A percentile compares a stretch with the other conserved stretches of the same genome.
phyloP scores from a whole-genome alignment of 75 land plant genomes.

The Picea sitchensis region DNA sequence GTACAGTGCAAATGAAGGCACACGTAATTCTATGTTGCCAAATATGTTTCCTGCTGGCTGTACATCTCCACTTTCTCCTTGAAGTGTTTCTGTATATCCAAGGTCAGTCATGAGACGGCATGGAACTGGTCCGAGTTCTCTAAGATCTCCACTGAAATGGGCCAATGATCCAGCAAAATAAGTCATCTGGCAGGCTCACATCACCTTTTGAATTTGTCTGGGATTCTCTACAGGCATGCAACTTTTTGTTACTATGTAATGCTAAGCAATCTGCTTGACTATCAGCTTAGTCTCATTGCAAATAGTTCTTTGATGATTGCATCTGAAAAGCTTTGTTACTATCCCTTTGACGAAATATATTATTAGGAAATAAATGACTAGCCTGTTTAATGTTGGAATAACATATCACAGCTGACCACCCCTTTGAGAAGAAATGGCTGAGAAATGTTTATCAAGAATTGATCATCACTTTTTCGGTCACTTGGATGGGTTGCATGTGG shows the following conservation, averaged over 20 bases:
- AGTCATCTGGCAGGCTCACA: conserved; percentile 69
- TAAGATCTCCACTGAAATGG: conserved; percentile 71
- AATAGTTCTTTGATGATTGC: neutral
- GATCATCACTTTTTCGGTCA: conserved; percentile 70
- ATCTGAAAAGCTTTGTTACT: neutral
- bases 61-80: conserved; percentile 90
- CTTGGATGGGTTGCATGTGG: conserved; percentile 59
- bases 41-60: conserved; percentile 78
- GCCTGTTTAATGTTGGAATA: neutral
- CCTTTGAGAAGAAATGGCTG: conserved; percentile 67
- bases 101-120: conserved; percentile 51
- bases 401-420: conserved; percentile 28
- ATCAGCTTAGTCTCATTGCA: neutral
- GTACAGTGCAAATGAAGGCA: conserved; percentile 39
- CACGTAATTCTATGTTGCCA: conserved; percentile 50
- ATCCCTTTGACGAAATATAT: neutral
- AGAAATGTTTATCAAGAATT: conserved; percentile 59
- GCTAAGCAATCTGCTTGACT: neutral
- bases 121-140: conserved; percentile 48
- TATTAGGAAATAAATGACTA: neutral
- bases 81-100: conserved; percentile 82
- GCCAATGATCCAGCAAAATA: conserved; percentile 71
- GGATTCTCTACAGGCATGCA: neutral
- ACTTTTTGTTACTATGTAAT: neutral
- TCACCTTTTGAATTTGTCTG: neutral